phyloP scores from a whole-genome alignment of 2,329 filamentous ascomycete species.

The Trichoderma sp. region DNA sequence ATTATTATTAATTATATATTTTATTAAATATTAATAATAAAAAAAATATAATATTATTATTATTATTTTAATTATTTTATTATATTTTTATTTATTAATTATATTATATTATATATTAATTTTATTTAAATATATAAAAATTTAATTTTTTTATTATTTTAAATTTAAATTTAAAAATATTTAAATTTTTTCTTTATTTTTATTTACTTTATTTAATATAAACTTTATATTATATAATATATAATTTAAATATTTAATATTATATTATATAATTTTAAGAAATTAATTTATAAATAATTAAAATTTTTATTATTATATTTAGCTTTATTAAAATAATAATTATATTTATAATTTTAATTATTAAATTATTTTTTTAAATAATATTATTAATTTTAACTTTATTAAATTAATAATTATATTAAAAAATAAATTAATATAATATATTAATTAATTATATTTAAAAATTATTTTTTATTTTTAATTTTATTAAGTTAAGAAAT shows the following conservation, averaged over 20 bases:
- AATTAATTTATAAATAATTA: not conserved
- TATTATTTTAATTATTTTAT: no score
- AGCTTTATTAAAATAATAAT: not conserved
- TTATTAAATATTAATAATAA: no score
- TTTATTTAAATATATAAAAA: not conserved
- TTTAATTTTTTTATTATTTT: not conserved
- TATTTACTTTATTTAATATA: not conserved
- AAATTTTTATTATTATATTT: not conserved
- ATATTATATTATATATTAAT: no score
- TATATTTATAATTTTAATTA: conserved; percentile 5
- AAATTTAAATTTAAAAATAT: not conserved
- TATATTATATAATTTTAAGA: not conserved
- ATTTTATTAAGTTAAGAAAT: not conserved
- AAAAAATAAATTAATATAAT: not conserved
- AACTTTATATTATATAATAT: no score
- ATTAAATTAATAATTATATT: conserved; percentile 7
- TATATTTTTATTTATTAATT: no score
- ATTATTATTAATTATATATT: no score
- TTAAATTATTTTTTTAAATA: not conserved
- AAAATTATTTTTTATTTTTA: not conserved
- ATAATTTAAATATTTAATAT: not conserved
- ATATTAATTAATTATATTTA: conserved; percentile 1
- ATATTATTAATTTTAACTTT: not conserved
- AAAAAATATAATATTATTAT: no score
- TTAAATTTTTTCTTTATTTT: not conserved